Conservation (phyloP, 805 yeast genomes). For the Candida takata region DNA sequence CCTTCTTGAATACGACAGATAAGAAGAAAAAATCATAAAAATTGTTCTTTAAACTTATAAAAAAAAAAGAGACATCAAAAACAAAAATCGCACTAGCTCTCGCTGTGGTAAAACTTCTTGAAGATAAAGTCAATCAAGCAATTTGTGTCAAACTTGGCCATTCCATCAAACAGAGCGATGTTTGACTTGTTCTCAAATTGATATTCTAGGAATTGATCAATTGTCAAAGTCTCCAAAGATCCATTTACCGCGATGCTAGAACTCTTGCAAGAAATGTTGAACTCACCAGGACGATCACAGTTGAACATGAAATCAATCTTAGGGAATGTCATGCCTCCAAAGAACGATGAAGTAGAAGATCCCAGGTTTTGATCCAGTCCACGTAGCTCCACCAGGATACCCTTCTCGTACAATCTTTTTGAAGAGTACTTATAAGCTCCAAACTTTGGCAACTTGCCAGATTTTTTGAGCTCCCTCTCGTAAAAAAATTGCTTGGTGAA, state of each 20-base stretch:
- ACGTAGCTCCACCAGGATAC: slow-evolving; percentile 52
- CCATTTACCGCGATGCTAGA: slow-evolving; percentile 64
- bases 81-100: slow-evolving; percentile 3
- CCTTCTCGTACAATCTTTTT: slow-evolving; percentile 66
- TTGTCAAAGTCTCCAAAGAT: slow-evolving; percentile 43
- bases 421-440: slow-evolving; percentile 76
- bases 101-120: slow-evolving; percentile 55
- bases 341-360: slow-evolving; percentile 30
- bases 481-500: slow-evolving; percentile 75
- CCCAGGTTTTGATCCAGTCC: slow-evolving; percentile 40
- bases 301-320: slow-evolving; percentile 69
- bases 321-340: slow-evolving; percentile 45
- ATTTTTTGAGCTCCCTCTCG: slow-evolving; percentile 59
- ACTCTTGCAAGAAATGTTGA: slow-evolving; percentile 67
- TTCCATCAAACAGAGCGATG: slow-evolving; percentile 56
- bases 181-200: slow-evolving; percentile 62
- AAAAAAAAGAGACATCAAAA: neutral
- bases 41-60: neutral
- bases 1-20: no score
- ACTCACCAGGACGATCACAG: slow-evolving; percentile 66
- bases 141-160: slow-evolving; percentile 63
- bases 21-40: neutral
- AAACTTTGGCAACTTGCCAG: slow-evolving; percentile 62
- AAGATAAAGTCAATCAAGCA: slow-evolving; percentile 63
- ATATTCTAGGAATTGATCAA: slow-evolving; percentile 63